Percentiles rank a stretch among this genome's conserved stretches.
Evolutionary conservation across 768 basidiomycete genomes (phyloP).

Genomic region (Boletus rufocinnamomeus): DNA sequence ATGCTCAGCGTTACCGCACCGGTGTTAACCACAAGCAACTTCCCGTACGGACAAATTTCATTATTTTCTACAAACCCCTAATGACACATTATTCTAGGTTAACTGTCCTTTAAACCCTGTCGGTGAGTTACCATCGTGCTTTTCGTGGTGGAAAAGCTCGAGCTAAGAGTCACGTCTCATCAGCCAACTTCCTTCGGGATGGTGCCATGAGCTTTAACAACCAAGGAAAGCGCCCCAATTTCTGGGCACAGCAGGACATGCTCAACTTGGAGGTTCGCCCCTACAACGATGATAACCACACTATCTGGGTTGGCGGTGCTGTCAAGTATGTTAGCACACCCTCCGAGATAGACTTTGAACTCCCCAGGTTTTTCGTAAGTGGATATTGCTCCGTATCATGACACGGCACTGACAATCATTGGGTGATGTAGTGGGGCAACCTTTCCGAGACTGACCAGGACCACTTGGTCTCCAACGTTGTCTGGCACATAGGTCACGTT

Average conservation of each 20-base stretch:
- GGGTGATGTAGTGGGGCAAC: constrained; percentile 30
- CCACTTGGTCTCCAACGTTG: constrained; percentile 40
- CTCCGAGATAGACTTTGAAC: constrained; percentile 42
- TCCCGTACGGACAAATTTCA: constrained; percentile 24
- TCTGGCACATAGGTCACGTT: constrained; percentile 41
- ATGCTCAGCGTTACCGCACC: constrained; percentile 42
- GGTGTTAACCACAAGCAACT: constrained; percentile 43
- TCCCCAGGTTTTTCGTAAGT: constrained; percentile 37
- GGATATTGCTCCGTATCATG: background rate
- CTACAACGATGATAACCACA: constrained; percentile 43
- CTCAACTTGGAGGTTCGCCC: constrained; percentile 36
- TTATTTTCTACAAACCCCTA: background rate
- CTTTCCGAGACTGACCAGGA: constrained; percentile 39
- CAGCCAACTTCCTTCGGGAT: constrained; percentile 43
- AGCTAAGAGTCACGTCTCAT: background rate
- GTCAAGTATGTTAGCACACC: constrained; percentile 39
- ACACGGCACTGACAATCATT: background rate
- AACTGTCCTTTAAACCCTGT: constrained; percentile 42
- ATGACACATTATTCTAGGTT: constrained; percentile 20
- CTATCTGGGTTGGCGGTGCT: constrained; percentile 44
- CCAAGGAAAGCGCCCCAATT: constrained; percentile 43
- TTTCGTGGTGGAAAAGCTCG: no score
- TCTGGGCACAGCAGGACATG: constrained; percentile 38
- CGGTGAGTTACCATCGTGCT: constrained; percentile 25
- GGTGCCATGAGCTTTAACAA: constrained; percentile 40